Evolutionary conservation across 176 grass and related monocot genomes (phyloP), one percentile per base, ranked within the genome.

Genomic region (Sorghum bicolor): DNA sequence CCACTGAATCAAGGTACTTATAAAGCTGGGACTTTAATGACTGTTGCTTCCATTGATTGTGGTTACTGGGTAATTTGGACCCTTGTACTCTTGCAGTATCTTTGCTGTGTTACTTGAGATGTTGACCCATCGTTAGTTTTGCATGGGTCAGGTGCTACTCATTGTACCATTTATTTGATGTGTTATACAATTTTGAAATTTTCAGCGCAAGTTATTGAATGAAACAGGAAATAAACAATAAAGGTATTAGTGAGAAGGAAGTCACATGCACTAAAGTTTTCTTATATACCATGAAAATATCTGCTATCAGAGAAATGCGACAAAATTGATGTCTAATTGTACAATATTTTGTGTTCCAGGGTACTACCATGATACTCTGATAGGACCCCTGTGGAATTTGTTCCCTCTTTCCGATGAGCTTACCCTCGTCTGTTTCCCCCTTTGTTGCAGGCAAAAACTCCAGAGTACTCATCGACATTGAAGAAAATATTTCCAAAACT

Each of bases 401-500:
- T 38, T 29, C 19, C 32, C 10, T 84, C 43, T 74, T 13, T 72
- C 22, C 81, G 34, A 57, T 70, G n/a, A 29, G 3, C 19, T 36
- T 2, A 48, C 12, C 4, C 24, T 31, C 9, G 24, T 70, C 3
- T 43, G 8, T 72, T 15, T 36, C 53, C 1, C 8, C 4, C 22
- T 85, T 82, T 88, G 1, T 61, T 89, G 74, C 93, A 99, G 96
- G 91, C 93, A 64, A 92, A 87, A 84, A 57, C 75, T 60, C 74
- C 89, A 74, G 36, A 89, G 43, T 96, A 99, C 43, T 32, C 85
- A 38, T 52, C 79, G 26, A 83, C 83, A 26, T 75, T 99, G 67
- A 99, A 83, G 89, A 80, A 33, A 71, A 77, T 84, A 77, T 99
- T 96, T 91, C 96, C 91, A 71, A 99, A 96, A 30, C 83, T 99